Evolutionary conservation across 1,284 basidiomycete genomes (phyloP), one percentile per base, ranked within the genome.

Genomic region (Ganoderma boninense): DNA sequence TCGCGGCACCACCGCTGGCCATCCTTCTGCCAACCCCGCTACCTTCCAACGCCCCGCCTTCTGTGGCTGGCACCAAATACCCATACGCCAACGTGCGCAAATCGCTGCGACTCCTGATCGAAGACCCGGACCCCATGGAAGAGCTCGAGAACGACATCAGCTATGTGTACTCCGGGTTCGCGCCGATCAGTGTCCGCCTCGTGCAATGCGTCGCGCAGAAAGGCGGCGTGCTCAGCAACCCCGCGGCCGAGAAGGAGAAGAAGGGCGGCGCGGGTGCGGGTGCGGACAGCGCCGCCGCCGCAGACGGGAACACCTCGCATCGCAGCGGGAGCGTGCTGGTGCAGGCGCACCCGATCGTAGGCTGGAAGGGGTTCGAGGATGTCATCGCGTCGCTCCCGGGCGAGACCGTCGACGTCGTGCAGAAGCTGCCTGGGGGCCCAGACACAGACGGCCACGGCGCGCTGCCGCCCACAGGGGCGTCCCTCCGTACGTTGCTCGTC

Each of bases 351-450:
- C 94, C 95, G 0, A 93, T 99, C 69, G 89, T 94, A 2, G 97
- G 97, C 0, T 99, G 97, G 97, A 97, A 95, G 80, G 97, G 96
- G 18, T 96, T 99, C 77, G 97, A 99, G 80, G 98, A 99, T 77
- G 87, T 95, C 2, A 79, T 99, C 18, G 87, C 88, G 56, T 85
- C 86, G 64, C 90, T 98, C 65, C 94, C 96, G 1, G 97, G 97
- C 4, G 90, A 92, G 74, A 94, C 92, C 3, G 90, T 98, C 64
- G 97, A 99, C 82, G 86, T 94, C 63, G 81, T 87, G 44, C 95
- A 94, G 80, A 87, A 83, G 74, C 78, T 80, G 49, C 76, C 81
- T 5, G 76, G 74, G 35, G 70, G 63, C 35, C 79, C 75, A 69
- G 84, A 82, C n/a, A 77, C 46, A 49, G n/a, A 49, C 46, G 75